A percentile compares a stretch with the other conserved stretches of the same genome.
Conservation (phyloP, 306 rosid species). For the Lathyrus aphaca region DNA sequence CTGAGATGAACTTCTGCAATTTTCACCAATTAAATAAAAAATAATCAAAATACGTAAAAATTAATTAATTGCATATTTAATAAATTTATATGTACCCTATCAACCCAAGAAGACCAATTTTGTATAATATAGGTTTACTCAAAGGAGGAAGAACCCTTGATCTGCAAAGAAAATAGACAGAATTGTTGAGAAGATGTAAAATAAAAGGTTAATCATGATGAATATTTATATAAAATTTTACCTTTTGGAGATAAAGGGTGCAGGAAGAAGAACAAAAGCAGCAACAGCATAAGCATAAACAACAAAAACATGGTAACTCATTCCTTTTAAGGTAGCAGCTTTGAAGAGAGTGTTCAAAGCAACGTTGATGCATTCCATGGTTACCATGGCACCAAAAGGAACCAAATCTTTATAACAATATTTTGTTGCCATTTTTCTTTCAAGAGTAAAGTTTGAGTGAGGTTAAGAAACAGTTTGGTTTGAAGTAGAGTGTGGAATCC, state of each 20-base stretch:
- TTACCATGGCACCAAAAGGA: slow-evolving; percentile 76
- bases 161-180: slow-evolving; percentile 43
- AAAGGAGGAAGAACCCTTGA: slow-evolving; percentile 84
- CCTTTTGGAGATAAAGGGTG: slow-evolving; percentile 76
- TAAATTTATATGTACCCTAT: slow-evolving; percentile 54
- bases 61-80: background rate
- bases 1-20: slow-evolving; percentile 77
- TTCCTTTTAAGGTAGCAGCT: slow-evolving; percentile 77
- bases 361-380: slow-evolving; percentile 81
- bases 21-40: slow-evolving; percentile 3
- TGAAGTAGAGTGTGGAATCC: background rate
- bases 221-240: background rate
- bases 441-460: background rate
- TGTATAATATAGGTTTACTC: slow-evolving; percentile 54
- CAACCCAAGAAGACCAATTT: slow-evolving; percentile 76
- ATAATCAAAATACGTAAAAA: background rate
- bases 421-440: slow-evolving; percentile 42
- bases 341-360: slow-evolving; percentile 86
- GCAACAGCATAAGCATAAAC: slow-evolving; percentile 84
- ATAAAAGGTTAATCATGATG: too few relatives aligned
- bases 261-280: slow-evolving; percentile 76
- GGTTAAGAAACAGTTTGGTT: background rate
- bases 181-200: background rate
- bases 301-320: slow-evolving; percentile 89
- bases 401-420: slow-evolving; percentile 49